phyloP scores from a whole-genome alignment of 495 filamentous ascomycete species.

The Astrothelium subdiscretum region DNA sequence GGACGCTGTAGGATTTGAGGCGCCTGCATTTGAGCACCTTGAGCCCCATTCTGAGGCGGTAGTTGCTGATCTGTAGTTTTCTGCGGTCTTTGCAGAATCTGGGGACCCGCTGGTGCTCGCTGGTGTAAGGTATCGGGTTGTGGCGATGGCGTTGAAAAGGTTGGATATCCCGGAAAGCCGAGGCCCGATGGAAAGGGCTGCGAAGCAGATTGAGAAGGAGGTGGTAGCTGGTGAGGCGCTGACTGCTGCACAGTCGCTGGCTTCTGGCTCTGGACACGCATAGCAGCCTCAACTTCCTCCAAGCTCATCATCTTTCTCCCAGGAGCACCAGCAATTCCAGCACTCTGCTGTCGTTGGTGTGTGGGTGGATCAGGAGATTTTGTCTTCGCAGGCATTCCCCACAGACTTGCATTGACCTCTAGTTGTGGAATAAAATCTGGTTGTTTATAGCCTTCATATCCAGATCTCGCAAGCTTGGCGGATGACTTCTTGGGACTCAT shows the following conservation, averaged over 20 bases:
- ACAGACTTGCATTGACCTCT: constrained; percentile 84
- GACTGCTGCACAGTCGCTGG: constrained; percentile 23
- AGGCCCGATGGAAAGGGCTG: background rate
- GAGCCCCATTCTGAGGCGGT: constrained; percentile 7
- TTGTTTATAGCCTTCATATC: constrained; percentile 80
- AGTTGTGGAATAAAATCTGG: constrained; percentile 69
- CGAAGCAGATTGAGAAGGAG: constrained; percentile 14
- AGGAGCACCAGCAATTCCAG: constrained; percentile 9
- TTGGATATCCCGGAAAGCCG: background rate
- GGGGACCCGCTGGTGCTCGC: constrained; percentile 12
- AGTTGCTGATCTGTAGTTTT: constrained; percentile 9
- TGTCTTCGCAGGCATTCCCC: constrained; percentile 64
- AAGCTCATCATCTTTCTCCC: constrained; percentile 81
- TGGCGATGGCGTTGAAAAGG: constrained; percentile 1
- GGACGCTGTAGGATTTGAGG: constrained; percentile 35
- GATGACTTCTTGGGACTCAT: constrained; percentile 32
- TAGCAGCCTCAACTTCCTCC: constrained; percentile 92
- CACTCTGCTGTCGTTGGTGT: constrained; percentile 20
- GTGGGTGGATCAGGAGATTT: constrained; percentile 10
- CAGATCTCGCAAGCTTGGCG: constrained; percentile 53
- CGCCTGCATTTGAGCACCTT: constrained; percentile 25
- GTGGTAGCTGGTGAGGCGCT: constrained; percentile 15
- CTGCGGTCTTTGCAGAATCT: constrained; percentile 31
- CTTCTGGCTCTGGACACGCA: constrained; percentile 58
- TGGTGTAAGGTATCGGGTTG: constrained; percentile 5